Evolutionary conservation across 495 filamentous ascomycete species (phyloP).

Genomic region (Penicillium herquei): DNA sequence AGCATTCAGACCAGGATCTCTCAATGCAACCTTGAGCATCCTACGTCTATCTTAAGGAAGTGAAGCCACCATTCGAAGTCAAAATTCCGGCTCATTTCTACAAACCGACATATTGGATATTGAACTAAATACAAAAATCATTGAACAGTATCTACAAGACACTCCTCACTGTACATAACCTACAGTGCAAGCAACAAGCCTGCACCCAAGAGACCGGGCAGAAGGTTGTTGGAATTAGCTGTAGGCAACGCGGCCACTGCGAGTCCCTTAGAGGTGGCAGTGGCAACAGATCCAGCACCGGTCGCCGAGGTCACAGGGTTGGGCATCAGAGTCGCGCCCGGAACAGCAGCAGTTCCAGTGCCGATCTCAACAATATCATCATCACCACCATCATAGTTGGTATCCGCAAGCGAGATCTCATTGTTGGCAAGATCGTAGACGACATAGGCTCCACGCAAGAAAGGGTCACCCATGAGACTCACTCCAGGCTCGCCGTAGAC

Average conservation of each 20-base stretch:
- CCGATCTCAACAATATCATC: constrained; percentile 68
- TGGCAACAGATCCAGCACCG: constrained; percentile 4
- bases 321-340: constrained; percentile 46
- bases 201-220: constrained; percentile 23
- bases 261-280: not conserved
- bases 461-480: constrained; percentile 79
- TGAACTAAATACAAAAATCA: no score
- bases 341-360: constrained; percentile 59
- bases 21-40: no score
- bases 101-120: no score
- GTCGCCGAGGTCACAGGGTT: constrained; percentile 49
- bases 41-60: no score
- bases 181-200: constrained; percentile 22
- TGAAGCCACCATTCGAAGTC: no score
- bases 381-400: constrained; percentile 67
- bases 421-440: constrained; percentile 85
- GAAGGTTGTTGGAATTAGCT: constrained; percentile 16
- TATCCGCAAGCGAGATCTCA: constrained; percentile 73
- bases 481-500: constrained; percentile 53
- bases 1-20: no score
- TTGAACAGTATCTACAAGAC: no score
- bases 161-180: not conserved
- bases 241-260: constrained; percentile 23
- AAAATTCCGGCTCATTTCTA: no score
- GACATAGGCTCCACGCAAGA: constrained; percentile 85